These are phyloP conservation scores for Beauveria rudraprayagi DNA, from an alignment of 2,329 filamentous ascomycete genomes.

Conservation along the genomic window DNA sequence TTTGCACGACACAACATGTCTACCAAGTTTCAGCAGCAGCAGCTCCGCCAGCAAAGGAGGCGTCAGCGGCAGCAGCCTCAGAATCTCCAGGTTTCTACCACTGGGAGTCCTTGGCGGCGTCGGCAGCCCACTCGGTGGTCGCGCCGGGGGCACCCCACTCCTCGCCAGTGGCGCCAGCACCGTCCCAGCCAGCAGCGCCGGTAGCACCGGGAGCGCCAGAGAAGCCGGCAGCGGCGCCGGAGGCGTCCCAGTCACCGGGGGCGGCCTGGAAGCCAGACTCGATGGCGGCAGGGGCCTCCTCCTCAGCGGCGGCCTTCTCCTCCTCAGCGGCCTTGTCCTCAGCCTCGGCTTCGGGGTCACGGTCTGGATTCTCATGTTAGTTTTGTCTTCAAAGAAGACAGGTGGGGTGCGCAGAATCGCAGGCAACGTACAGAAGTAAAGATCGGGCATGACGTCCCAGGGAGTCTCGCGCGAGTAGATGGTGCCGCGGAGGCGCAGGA, in stretches of 20 bases:
- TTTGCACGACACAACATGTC: neutral
- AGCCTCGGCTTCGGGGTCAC: slow-evolving; percentile 98
- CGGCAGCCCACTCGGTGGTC: slow-evolving; percentile 61
- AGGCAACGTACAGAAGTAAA: slow-evolving; percentile 80
- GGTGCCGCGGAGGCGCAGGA: slow-evolving; percentile 95
- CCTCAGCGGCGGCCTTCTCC: slow-evolving; percentile 68
- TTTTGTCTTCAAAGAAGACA: no score
- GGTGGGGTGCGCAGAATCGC: no score
- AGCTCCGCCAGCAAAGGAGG: neutral
- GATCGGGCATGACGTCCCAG: slow-evolving; percentile 99
- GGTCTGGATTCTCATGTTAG: slow-evolving; percentile 47
- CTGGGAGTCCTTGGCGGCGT: slow-evolving; percentile 47
- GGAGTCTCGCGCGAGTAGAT: slow-evolving; percentile 92
- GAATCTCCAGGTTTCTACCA: slow-evolving; percentile 35
- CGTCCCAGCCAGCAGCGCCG: slow-evolving; percentile 46
- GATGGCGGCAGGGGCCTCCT: slow-evolving; percentile 70
- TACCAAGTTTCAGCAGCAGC: neutral
- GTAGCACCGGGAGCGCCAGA: slow-evolving; percentile 40
- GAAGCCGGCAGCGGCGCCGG: slow-evolving; percentile 56
- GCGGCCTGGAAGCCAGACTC: slow-evolving; percentile 66
- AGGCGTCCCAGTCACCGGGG: slow-evolving; percentile 75
- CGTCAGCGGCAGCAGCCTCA: slow-evolving; percentile 8
- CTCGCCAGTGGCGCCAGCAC: slow-evolving; percentile 46
- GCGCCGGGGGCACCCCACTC: slow-evolving; percentile 60
- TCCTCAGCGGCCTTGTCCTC: slow-evolving; percentile 95